These are phyloP conservation scores for Fusarium pseudograminearum DNA, from an alignment of 2,329 filamentous ascomycete genomes.

Conservation along the genomic window DNA sequence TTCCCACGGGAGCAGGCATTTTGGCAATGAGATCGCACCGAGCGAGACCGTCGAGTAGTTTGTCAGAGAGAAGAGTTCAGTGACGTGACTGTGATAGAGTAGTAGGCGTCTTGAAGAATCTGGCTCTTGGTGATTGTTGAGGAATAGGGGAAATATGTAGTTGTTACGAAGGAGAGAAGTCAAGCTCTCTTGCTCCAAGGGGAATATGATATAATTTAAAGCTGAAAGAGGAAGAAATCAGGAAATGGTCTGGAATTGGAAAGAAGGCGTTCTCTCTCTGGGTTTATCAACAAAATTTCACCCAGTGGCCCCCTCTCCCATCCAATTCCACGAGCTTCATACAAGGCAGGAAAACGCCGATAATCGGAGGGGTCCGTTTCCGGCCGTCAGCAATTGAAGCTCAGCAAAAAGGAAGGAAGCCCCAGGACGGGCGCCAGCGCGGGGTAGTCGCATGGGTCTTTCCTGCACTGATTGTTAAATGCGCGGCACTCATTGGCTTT, in stretches of 20 bases:
- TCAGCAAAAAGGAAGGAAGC: slow-evolving; percentile 40
- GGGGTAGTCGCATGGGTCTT: slow-evolving; percentile 45
- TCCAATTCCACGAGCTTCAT: slow-evolving; percentile 45
- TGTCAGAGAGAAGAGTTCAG: not conserved
- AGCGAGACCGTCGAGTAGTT: not conserved
- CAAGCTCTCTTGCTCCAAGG: not conserved
- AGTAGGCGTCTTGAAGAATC: slow-evolving; percentile 13
- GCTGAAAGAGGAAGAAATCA: slow-evolving; percentile 3
- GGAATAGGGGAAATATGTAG: slow-evolving; percentile 2
- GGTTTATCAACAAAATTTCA: slow-evolving; percentile 48
- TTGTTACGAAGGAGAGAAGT: slow-evolving; percentile 11
- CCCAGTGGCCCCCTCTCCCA: slow-evolving; percentile 28
- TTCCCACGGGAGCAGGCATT: slow-evolving; percentile 81
- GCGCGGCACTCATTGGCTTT: slow-evolving; percentile 40
- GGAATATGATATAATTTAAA: not conserved
- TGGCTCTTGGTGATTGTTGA: not conserved
- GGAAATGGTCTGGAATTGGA: slow-evolving; percentile 24
- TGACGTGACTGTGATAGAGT: not conserved
- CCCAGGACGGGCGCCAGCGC: slow-evolving; percentile 42
- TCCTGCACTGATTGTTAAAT: slow-evolving; percentile 50
- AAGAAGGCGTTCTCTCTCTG: slow-evolving; percentile 35
- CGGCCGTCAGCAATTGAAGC: slow-evolving; percentile 45
- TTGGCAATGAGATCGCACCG: slow-evolving; percentile 51
- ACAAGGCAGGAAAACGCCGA: slow-evolving; percentile 42
- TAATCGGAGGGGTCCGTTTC: slow-evolving; percentile 48